A percentile compares a stretch with the other conserved stretches of the same genome.
phyloP scores from a whole-genome alignment of 2,329 filamentous ascomycete species.

The Daldinia eschscholtzii region DNA sequence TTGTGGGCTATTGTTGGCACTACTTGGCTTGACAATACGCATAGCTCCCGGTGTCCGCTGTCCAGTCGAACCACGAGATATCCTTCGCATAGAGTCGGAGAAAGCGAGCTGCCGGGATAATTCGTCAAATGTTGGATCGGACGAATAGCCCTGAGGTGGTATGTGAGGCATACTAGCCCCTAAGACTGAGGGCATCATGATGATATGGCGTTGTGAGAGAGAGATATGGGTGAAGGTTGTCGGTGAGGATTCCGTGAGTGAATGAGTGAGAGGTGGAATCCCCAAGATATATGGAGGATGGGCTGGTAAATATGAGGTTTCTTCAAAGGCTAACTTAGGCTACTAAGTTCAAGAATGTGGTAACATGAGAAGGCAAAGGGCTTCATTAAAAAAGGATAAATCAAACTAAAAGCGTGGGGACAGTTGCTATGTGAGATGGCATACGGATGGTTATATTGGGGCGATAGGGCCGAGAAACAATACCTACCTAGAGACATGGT shows the following conservation, averaged over 20 bases:
- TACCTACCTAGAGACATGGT: conserved; percentile 53
- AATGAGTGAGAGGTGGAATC: conserved; percentile 9
- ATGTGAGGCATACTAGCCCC: conserved; percentile 52
- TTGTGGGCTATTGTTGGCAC: conserved; percentile 77
- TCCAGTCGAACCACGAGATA: conserved; percentile 64
- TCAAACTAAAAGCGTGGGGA: conserved; percentile 49
- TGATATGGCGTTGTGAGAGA: conserved; percentile 39
- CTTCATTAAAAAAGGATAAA: conserved; percentile 50
- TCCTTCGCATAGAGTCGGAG: conserved; percentile 61
- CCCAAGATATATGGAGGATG: conserved; percentile 27
- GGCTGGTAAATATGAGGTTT: conserved; percentile 44
- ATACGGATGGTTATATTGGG: conserved; percentile 54
- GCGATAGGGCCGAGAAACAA: conserved; percentile 55
- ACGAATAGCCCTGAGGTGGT: conserved; percentile 52
- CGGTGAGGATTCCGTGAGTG: conserved; percentile 11
- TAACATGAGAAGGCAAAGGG: conserved; percentile 48
- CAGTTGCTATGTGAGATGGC: conserved; percentile 49
- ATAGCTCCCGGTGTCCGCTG: conserved; percentile 64
- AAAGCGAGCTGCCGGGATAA: conserved; percentile 64
- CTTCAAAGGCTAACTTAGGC: conserved; percentile 42
- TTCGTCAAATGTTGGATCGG: conserved; percentile 64
- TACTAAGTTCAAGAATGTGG: conserved; percentile 49
- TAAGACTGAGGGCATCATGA: conserved; percentile 55
- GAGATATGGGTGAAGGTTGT: conserved; percentile 15
- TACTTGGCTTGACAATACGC: conserved; percentile 74